Evolutionary conservation across 2,329 filamentous ascomycete species (phyloP), one percentile per base, ranked within the genome.

Genomic region (Cytospora leucostoma): DNA sequence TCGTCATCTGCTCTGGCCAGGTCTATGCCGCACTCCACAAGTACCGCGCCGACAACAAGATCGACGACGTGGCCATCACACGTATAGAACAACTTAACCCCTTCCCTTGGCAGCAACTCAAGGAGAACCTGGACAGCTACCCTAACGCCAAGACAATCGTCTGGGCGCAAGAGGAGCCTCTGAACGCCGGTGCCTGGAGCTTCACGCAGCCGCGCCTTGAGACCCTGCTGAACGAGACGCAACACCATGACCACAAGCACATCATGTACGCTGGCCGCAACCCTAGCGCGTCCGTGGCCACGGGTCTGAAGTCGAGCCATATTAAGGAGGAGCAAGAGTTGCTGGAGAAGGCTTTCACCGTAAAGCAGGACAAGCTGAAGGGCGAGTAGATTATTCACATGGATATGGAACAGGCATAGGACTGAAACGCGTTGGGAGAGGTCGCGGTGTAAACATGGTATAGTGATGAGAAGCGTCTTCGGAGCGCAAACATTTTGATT

Each of bases 181-280:
- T 99, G 65, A 99, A 99, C 76, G 95, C 95, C 10, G 95, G 95
- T 77, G 92, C 92, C 54, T 99, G 95, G 95, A 93, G 88, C 75
- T 98, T 95, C 80, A 91, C 89, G n/a, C 95, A 99, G 80, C 95
- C 95, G 37, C 90, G 95, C 74, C 93, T 99, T 68, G 95, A 99
- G 86, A 99, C 94, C 10, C 80, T 99, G 68, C 84, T 99, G 69
- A 97, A 98, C 82, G 78, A 96, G 75, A 98, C 95, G 0, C 80
- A 96, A 80, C 84, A 96, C 80, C 94, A 98, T 81, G 88, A 96
- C 79, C 88, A 91, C 74, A 93, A 96, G 80, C 92, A 96, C 79
- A 93, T 97, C 75, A 92, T 97, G 87, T 99, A 98, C 77, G 95
- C 95, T 65, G 95, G 95, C 70, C 90, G 95, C 71, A 89, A 93